A percentile compares a stretch with the other conserved stretches of the same genome.
Evolutionary conservation across 2,329 filamentous ascomycete genomes (phyloP).

Genomic region (Coniochaeta prunicola): DNA sequence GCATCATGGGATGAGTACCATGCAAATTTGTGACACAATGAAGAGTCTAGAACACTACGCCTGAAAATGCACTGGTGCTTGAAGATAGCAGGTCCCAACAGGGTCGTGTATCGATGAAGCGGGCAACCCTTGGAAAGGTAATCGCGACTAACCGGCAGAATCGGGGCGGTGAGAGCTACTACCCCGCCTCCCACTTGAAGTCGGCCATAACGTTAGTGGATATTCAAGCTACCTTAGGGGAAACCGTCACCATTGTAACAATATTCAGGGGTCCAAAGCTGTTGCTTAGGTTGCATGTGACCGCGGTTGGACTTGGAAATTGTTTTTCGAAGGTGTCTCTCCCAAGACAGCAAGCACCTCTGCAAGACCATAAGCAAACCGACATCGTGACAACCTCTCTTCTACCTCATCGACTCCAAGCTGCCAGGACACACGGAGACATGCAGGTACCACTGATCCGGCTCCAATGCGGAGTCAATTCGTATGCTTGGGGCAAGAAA

Average conservation of each 20-base stretch:
- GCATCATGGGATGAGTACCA: neutral
- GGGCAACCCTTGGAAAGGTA: no score
- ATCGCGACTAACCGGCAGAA: neutral
- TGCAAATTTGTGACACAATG: neutral
- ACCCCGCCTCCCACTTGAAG: neutral
- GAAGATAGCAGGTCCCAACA: no score
- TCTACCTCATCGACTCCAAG: neutral
- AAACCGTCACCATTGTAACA: neutral
- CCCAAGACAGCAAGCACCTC: no score
- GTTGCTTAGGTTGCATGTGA: neutral
- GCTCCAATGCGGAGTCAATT: slow-evolving; percentile 89
- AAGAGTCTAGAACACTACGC: no score
- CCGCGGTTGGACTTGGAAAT: no score
- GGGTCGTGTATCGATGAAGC: no score
- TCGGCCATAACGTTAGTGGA: neutral
- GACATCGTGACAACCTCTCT: neutral
- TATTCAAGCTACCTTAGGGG: neutral
- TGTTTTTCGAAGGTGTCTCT: no score
- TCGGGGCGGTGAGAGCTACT: neutral
- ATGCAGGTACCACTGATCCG: slow-evolving; percentile 79
- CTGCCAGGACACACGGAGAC: slow-evolving; percentile 5
- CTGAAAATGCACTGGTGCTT: no score
- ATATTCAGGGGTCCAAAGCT: neutral
- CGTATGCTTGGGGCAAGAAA: slow-evolving; percentile 98
- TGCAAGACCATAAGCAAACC: neutral